Evolutionary conservation across 805 yeast species (phyloP).

Genomic region (Sporopachydermia lactativora): DNA sequence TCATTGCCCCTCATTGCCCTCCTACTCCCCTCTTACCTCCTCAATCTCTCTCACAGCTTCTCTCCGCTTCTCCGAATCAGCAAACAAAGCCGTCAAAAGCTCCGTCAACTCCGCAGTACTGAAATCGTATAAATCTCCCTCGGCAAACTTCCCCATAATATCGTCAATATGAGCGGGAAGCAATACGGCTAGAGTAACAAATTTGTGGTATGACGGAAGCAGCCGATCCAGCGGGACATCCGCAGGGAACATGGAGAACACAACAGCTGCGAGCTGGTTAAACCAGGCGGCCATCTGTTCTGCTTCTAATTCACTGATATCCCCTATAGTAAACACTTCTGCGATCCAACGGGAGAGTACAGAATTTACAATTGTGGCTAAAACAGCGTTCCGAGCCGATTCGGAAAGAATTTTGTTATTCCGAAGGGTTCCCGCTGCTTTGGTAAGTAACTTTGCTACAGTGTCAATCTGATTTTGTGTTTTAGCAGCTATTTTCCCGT

Average conservation of each 20-base stretch:
- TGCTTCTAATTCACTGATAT: background rate
- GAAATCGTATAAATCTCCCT: constrained; percentile 36
- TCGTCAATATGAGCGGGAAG: constrained; percentile 25
- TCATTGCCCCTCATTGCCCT: too few relatives aligned
- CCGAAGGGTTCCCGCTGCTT: too few relatives aligned
- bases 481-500: background rate
- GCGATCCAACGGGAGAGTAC: background rate
- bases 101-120: constrained; percentile 30
- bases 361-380: background rate
- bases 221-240: background rate
- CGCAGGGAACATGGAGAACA: background rate
- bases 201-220: constrained; percentile 16
- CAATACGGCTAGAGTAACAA: constrained; percentile 16
- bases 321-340: background rate
- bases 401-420: too few relatives aligned
- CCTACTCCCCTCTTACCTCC: constrained; percentile 24
- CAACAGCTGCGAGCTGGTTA: constrained; percentile 1
- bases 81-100: constrained; percentile 29
- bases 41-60: constrained; percentile 30
- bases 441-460: too few relatives aligned
- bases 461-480: too few relatives aligned
- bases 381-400: too few relatives aligned
- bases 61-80: constrained; percentile 31
- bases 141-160: constrained; percentile 35
- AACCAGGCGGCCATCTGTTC: background rate